These are phyloP conservation scores for Camellia sinensis DNA, from an alignment of 148 eudicot species.

Conservation along the genomic window DNA sequence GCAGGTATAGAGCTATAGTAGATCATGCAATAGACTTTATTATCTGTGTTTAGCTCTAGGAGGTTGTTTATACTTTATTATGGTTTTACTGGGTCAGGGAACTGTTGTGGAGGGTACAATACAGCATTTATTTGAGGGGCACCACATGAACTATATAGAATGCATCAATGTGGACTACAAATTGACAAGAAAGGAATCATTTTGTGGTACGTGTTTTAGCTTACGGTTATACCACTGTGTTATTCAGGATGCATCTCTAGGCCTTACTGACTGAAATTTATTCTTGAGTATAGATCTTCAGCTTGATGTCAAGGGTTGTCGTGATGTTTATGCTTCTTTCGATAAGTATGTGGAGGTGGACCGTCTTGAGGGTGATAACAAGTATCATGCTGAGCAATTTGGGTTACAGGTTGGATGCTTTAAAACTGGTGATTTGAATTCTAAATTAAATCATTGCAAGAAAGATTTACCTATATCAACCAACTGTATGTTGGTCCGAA, in stretches of 20 bases:
- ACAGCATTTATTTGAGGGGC: slow-evolving; percentile 93
- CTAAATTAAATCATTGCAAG: not conserved
- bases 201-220: slow-evolving; percentile 58
- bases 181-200: slow-evolving; percentile 94
- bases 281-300: slow-evolving; percentile 64
- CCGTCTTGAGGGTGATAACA: slow-evolving; percentile 92
- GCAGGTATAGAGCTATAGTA: slow-evolving; percentile 54
- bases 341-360: slow-evolving; percentile 99
- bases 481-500: not conserved
- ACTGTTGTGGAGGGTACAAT: slow-evolving; percentile 99
- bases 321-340: slow-evolving; percentile 94
- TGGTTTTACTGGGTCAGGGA: slow-evolving; percentile 56
- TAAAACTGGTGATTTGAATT: not conserved
- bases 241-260: not conserved
- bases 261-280: not conserved
- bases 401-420: slow-evolving; percentile 71
- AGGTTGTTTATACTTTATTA: not conserved
- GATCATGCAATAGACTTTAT: not conserved
- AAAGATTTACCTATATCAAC: not conserved
- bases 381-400: slow-evolving; percentile 82
- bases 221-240: not conserved
- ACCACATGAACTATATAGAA: slow-evolving; percentile 94
- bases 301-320: slow-evolving; percentile 97
- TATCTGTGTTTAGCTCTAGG: not conserved
- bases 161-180: slow-evolving; percentile 93